Evolutionary conservation across 306 rosid genomes (phyloP), one percentile per base, ranked within the genome.

Genomic region (Corylus avellana): DNA sequence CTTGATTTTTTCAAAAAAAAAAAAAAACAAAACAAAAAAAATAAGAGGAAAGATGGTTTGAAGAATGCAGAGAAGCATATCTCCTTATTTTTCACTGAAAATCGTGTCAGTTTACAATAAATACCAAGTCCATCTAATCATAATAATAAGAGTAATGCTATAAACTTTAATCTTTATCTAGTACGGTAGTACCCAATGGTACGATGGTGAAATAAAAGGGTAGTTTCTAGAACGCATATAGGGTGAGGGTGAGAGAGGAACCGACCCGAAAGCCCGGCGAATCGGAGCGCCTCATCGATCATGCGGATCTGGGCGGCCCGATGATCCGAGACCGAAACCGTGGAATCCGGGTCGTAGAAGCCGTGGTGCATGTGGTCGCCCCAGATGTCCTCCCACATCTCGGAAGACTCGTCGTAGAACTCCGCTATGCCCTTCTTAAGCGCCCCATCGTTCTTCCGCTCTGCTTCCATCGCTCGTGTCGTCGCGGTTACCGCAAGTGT

Each of bases 351-450:
- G 32, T 90, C 85, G 79, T 95, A 95, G 47, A 82, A 95, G 1
- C 98, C 98, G 11, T 95, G 98, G 79, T 94, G 98, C 97, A 94
- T 91, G 66, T 94, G 97, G 74, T 92, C 97, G 0, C 98, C 98
- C 98, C 98, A 95, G 6, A 95, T 88, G 47, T 79, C 66, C 78
- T 92, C 98, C 98, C 98, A 95, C 0, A 91, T 5, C 3, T 78
- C 82, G 7, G 98, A 92, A 0, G 98, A 95, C 80, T 92, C 92
- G 59, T 95, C 98, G 82, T 95, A 95, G 78, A 95, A 89, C 84
- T 90, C 94, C 0, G 98, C 97, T 46, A 95, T 92, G 16, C 97
- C 98, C 42, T 83, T 84, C 78, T 86, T 79, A 64, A 94, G 86
- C 58, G 22, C n/a, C 6, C 25, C 72, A 6, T 79, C 75, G 1